A percentile compares a stretch with the other conserved stretches of the same genome.
Evolutionary conservation across 2,329 filamentous ascomycete species (phyloP).

Genomic region (Alternaria tenuissima): DNA sequence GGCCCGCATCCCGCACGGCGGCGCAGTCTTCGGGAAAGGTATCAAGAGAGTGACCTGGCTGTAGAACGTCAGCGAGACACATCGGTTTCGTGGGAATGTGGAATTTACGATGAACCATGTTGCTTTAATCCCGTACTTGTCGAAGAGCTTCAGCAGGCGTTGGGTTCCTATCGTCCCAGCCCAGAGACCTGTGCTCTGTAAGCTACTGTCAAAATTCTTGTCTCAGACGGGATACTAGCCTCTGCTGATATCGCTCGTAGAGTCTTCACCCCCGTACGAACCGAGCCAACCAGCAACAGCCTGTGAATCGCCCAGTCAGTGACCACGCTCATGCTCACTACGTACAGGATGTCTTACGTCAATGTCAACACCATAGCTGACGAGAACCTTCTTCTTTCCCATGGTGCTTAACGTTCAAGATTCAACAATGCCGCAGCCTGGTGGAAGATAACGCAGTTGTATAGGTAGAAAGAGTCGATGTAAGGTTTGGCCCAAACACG

Average conservation of each 20-base stretch:
- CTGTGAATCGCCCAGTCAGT: not conserved
- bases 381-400: constrained; percentile 62
- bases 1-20: constrained; percentile 68
- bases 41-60: constrained; percentile 68
- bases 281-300: constrained; percentile 76
- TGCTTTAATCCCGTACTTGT: constrained; percentile 77
- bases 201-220: not conserved
- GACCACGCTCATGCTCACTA: constrained; percentile 52
- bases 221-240: constrained; percentile 52
- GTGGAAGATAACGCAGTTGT: not conserved
- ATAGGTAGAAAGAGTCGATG: not conserved
- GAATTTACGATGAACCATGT: constrained; percentile 74
- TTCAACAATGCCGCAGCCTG: not conserved
- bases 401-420: constrained; percentile 34
- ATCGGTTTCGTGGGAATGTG: constrained; percentile 37
- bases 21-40: constrained; percentile 72
- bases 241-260: constrained; percentile 74
- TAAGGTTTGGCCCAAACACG: not conserved
- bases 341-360: constrained; percentile 55
- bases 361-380: constrained; percentile 74
- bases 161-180: constrained; percentile 74
- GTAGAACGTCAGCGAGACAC: not conserved
- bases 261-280: constrained; percentile 77
- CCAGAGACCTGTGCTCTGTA: constrained; percentile 62
- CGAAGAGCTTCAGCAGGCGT: constrained; percentile 74